Percentiles rank a stretch among this genome's conserved stretches.
Conservation (phyloP, 2,329 filamentous ascomycete genomes). For the Aspergillus sp. region DNA sequence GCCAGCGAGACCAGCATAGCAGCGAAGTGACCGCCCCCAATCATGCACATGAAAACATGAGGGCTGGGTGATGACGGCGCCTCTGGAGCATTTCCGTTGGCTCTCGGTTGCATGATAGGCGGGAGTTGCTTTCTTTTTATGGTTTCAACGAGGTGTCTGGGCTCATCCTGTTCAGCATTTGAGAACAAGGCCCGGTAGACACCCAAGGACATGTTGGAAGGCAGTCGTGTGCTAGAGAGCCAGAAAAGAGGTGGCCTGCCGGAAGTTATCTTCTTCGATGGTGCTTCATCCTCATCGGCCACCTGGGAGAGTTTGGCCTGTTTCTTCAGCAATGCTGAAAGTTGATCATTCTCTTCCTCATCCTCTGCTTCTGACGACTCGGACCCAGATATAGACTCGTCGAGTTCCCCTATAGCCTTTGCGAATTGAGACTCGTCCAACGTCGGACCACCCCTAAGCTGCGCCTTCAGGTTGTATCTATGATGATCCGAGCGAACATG, state of each 20-base stretch:
- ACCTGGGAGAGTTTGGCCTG: conserved; percentile 69
- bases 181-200: conserved; percentile 83
- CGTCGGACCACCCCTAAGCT: conserved; percentile 69
- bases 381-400: conserved; percentile 85
- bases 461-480: conserved; percentile 92
- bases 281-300: conserved; percentile 52
- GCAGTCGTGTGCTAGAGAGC: conserved; percentile 76
- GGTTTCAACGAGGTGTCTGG: conserved; percentile 64
- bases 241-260: conserved; percentile 79
- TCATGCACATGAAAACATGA: conserved; percentile 97
- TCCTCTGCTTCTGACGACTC: conserved; percentile 72
- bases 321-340: conserved; percentile 77
- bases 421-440: conserved; percentile 85
- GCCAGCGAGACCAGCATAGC: conserved; percentile 91
- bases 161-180: conserved; percentile 67
- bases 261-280: conserved; percentile 53
- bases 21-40: conserved; percentile 95
- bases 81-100: conserved; percentile 38
- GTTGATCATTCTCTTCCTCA: conserved; percentile 56
- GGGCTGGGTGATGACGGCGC: conserved; percentile 61
- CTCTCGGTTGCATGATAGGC: conserved; percentile 53
- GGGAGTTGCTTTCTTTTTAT: conserved; percentile 76
- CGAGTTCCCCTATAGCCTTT: conserved; percentile 77
- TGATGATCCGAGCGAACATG: conserved; percentile 92
- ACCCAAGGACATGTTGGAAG: conserved; percentile 77